Evolutionary conservation across 2,329 filamentous ascomycete species (phyloP).

Genomic region (Arthrobotrys sphaeroides): DNA sequence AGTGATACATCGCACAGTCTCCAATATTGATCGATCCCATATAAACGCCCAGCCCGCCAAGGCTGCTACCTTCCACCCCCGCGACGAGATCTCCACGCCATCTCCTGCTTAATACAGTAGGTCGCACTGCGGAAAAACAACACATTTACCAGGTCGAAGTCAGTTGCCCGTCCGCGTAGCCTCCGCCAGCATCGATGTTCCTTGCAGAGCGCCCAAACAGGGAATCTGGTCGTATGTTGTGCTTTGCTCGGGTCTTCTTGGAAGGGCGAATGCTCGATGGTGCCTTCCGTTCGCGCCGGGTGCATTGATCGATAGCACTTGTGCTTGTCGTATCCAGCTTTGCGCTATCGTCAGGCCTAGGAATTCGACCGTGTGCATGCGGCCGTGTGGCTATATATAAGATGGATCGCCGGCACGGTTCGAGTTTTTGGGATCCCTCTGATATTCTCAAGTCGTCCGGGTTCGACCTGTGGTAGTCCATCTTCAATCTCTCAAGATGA

Average conservation of each 20-base stretch:
- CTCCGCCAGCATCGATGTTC: slow-evolving; percentile 8
- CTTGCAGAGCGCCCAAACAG: slow-evolving; percentile 22
- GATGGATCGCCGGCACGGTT: slow-evolving; percentile 73
- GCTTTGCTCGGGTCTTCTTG: slow-evolving; percentile 22
- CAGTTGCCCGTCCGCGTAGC: slow-evolving; percentile 19
- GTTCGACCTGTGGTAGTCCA: slow-evolving; percentile 62
- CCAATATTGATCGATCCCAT: too few species aligned
- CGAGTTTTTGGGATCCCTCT: background rate
- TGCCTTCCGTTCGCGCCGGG: slow-evolving; percentile 44
- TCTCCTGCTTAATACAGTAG: slow-evolving; percentile 42
- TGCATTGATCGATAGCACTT: background rate
- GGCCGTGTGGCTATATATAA: slow-evolving; percentile 70
- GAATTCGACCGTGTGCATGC: background rate
- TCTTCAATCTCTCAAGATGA: slow-evolving; percentile 61
- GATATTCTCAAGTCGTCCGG: slow-evolving; percentile 74
- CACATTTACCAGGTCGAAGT: slow-evolving; percentile 35
- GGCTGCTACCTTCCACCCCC: slow-evolving; percentile 44
- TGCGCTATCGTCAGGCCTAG: slow-evolving; percentile 1
- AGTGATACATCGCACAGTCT: slow-evolving; percentile 3
- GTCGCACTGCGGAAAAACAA: slow-evolving; percentile 29
- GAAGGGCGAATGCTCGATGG: slow-evolving; percentile 22
- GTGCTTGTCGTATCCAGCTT: background rate
- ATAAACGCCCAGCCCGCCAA: slow-evolving; percentile 39
- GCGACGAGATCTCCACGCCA: slow-evolving; percentile 17
- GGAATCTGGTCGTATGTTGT: slow-evolving; percentile 31